phyloP scores from a whole-genome alignment of 352 stramenopile genomes.

The Globisporangium sylvaticum region DNA sequence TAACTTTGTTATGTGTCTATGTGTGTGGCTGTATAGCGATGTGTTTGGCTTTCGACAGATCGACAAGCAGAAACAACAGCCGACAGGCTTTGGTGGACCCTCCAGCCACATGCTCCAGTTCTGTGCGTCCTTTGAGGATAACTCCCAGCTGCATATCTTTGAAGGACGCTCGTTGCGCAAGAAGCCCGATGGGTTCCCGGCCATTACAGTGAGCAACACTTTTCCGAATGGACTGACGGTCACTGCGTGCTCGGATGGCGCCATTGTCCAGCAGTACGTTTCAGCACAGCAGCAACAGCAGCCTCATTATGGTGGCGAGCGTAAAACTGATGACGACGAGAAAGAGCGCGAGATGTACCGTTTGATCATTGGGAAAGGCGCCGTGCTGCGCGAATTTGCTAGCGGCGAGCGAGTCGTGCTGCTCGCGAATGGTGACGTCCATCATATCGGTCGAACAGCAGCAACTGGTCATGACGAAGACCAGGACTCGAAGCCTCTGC shows the following conservation, averaged over 20 bases:
- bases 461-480: slow-evolving; percentile 5
- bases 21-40: slow-evolving; percentile 26
- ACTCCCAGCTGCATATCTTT: slow-evolving; percentile 39
- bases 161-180: slow-evolving; percentile 27
- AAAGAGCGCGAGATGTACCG: slow-evolving; percentile 29
- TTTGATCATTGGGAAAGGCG: slow-evolving; percentile 54
- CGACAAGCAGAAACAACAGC: neutral
- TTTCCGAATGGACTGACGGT: slow-evolving; percentile 49
- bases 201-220: slow-evolving; percentile 41
- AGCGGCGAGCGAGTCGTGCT: slow-evolving; percentile 37
- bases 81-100: neutral
- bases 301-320: neutral
- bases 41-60: slow-evolving; percentile 55
- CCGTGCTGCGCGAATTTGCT: slow-evolving; percentile 41
- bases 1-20: neutral
- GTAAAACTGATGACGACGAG: neutral
- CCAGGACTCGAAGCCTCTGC: slow-evolving; percentile 8
- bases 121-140: slow-evolving; percentile 50
- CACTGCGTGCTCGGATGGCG: slow-evolving; percentile 54
- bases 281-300: neutral
- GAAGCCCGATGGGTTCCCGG: slow-evolving; percentile 50
- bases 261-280: slow-evolving; percentile 40
- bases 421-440: slow-evolving; percentile 46
- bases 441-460: slow-evolving; percentile 1
- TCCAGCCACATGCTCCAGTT: slow-evolving; percentile 32